These are phyloP conservation scores for Pythium phragmiticola DNA, from an alignment of 352 stramenopile genomes.

Conservation along the genomic window DNA sequence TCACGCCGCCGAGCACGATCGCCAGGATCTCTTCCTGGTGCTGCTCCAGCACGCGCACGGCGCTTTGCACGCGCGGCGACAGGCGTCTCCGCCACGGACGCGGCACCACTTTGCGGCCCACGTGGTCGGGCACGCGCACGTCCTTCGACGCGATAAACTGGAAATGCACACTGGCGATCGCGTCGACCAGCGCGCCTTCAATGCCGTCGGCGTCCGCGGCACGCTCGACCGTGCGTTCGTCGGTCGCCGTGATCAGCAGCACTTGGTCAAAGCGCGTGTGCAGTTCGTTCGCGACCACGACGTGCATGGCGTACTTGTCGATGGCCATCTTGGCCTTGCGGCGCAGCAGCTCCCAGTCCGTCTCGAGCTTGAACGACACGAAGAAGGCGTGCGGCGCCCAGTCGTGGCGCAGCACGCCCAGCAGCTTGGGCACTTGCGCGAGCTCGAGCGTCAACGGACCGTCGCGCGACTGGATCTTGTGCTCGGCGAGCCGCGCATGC, in stretches of 20 bases:
- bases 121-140: slow-evolving; percentile 55
- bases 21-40: slow-evolving; percentile 77
- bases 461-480: slow-evolving; percentile 97
- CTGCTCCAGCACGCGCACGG: slow-evolving; percentile 45
- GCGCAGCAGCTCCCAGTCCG: slow-evolving; percentile 92
- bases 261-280: slow-evolving; percentile 92
- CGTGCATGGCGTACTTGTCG: slow-evolving; percentile 94
- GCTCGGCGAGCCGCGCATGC: slow-evolving; percentile 75
- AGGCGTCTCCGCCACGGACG: slow-evolving; percentile 47
- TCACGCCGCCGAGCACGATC: slow-evolving; percentile 60
- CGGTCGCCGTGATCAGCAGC: slow-evolving; percentile 64
- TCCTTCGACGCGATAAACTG: slow-evolving; percentile 65
- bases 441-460: slow-evolving; percentile 84
- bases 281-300: slow-evolving; percentile 98
- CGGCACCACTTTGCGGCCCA: slow-evolving; percentile 37
- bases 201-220: slow-evolving; percentile 67
- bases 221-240: slow-evolving; percentile 52
- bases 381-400: slow-evolving; percentile 96
- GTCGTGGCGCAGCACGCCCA: slow-evolving; percentile 86
- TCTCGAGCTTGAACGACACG: slow-evolving; percentile 99
- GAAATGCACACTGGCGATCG: slow-evolving; percentile 66
- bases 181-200: slow-evolving; percentile 58
- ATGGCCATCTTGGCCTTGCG: slow-evolving; percentile 93
- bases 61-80: slow-evolving; percentile 37
- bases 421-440: slow-evolving; percentile 94